Evolutionary conservation across 495 filamentous ascomycete genomes (phyloP).

Genomic region (Bombardia bombarda): DNA sequence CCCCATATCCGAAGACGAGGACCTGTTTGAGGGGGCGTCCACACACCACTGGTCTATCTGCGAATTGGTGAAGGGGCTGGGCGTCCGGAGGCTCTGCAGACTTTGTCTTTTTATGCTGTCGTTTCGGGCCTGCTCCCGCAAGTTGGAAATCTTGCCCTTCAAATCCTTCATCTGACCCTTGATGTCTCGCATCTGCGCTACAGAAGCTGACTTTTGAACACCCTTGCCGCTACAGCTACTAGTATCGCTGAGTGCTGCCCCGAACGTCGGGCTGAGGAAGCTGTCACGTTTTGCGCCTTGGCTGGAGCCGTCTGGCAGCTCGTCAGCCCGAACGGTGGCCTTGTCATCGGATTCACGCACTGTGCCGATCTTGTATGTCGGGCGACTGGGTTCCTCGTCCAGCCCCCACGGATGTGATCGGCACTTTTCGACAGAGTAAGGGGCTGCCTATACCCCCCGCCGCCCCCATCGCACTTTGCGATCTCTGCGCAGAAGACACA

Average conservation of each 20-base stretch:
- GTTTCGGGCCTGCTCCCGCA: constrained; percentile 74
- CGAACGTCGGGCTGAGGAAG: constrained; percentile 33
- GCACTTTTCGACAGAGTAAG: constrained; percentile 28
- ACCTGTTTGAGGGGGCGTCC: constrained; percentile 29
- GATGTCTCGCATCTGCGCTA: constrained; percentile 70
- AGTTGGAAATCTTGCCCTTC: constrained; percentile 78
- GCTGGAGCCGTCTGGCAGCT: constrained; percentile 10
- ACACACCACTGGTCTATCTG: constrained; percentile 62
- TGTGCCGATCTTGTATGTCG: constrained; percentile 13
- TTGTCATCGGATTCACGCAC: constrained; percentile 25
- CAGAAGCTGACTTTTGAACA: constrained; percentile 46
- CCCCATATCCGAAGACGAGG: too few species aligned
- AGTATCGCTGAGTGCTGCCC: constrained; percentile 20
- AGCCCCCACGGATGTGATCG: constrained; percentile 23
- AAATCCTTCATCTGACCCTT: constrained; percentile 91
- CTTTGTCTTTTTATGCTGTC: constrained; percentile 79
- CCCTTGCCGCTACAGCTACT: constrained; percentile 15
- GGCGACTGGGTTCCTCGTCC: constrained; percentile 12
- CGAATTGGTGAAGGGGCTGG: constrained; percentile 76
- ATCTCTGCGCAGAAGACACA: constrained; percentile 28
- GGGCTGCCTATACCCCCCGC: constrained; percentile 42
- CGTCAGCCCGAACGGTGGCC: constrained; percentile 20
- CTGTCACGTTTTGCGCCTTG: constrained; percentile 23
- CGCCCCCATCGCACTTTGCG: constrained; percentile 41
- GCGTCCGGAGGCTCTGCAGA: constrained; percentile 72